Conservation (phyloP, 176 grass and related monocot genomes). For the Musa acuminata region DNA sequence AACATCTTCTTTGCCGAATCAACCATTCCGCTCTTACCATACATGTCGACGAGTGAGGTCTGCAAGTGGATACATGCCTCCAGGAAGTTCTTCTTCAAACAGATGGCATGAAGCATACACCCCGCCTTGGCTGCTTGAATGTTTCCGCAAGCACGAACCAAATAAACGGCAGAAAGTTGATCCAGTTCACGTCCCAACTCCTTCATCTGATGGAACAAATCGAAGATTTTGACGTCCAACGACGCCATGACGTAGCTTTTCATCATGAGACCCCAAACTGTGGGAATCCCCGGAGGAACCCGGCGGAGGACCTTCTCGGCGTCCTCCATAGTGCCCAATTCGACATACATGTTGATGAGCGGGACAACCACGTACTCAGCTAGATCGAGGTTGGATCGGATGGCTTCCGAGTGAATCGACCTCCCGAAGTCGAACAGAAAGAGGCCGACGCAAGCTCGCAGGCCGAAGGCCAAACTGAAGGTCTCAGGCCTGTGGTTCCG, state of each 20-base stretch:
- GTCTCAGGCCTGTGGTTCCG: slow-evolving; percentile 9
- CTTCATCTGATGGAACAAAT: slow-evolving; percentile 11
- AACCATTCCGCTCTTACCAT: slow-evolving; percentile 9
- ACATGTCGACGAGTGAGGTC: slow-evolving; percentile 20
- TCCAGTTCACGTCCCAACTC: neutral
- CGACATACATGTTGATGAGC: slow-evolving; percentile 10
- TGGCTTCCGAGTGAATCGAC: slow-evolving; percentile 20
- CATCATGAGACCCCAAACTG: slow-evolving; percentile 20
- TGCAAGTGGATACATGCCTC: slow-evolving; percentile 12
- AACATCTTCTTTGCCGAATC: slow-evolving; percentile 14
- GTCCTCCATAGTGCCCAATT: slow-evolving; percentile 10
- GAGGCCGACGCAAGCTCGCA: slow-evolving; percentile 15
- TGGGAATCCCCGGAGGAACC: neutral
- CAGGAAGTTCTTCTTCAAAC: slow-evolving; percentile 7
- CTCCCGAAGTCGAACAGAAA: neutral
- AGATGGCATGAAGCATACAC: slow-evolving; percentile 2
- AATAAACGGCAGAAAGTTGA: slow-evolving; percentile 1
- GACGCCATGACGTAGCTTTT: slow-evolving; percentile 12
- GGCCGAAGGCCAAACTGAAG: slow-evolving; percentile 16
- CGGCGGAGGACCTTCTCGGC: slow-evolving; percentile 10
- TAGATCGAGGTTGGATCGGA: slow-evolving; percentile 5
- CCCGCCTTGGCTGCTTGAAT: neutral
- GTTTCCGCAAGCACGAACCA: slow-evolving; percentile 23
- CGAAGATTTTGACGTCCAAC: neutral
- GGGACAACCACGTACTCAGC: slow-evolving; percentile 15